Percentiles rank a stretch among this genome's conserved stretches.
Evolutionary conservation across 1,284 basidiomycete species (phyloP).

Genomic region (Ustilago crameri): DNA sequence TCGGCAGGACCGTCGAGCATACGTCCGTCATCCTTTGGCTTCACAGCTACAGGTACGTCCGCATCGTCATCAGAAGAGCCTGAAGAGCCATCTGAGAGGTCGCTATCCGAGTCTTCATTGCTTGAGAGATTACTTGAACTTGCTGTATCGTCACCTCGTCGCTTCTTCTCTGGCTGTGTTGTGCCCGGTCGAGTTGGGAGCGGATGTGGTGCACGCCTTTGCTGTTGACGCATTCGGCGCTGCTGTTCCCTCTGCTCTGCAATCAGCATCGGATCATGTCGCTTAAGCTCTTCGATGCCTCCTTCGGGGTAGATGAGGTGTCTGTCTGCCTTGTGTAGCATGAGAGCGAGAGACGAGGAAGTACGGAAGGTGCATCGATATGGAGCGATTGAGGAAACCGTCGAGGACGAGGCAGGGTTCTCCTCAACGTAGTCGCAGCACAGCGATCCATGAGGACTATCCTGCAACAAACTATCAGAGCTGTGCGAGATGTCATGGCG

Average conservation of each 20-base stretch:
- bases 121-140: constrained; percentile 1
- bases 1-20: constrained; percentile 55
- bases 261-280: constrained; percentile 58
- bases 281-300: constrained; percentile 57
- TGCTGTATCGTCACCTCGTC: not conserved
- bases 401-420: constrained; percentile 24
- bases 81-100: constrained; percentile 9
- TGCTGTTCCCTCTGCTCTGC: constrained; percentile 57
- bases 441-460: constrained; percentile 17
- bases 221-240: constrained; percentile 22
- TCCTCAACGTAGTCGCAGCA: constrained; percentile 42
- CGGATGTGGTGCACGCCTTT: constrained; percentile 28
- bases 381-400: constrained; percentile 13
- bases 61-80: constrained; percentile 6
- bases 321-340: constrained; percentile 64
- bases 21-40: constrained; percentile 9
- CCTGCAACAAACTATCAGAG: not conserved
- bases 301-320: constrained; percentile 64
- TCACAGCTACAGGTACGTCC: constrained; percentile 3
- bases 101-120: not conserved
- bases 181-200: constrained; percentile 13
- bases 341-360: constrained; percentile 42
- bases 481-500: not conserved
- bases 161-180: not conserved
- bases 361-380: constrained; percentile 40